Evolutionary conservation across 805 yeast genomes (phyloP), one percentile per base, ranked within the genome.

Genomic region (Starmerella stellata): DNA sequence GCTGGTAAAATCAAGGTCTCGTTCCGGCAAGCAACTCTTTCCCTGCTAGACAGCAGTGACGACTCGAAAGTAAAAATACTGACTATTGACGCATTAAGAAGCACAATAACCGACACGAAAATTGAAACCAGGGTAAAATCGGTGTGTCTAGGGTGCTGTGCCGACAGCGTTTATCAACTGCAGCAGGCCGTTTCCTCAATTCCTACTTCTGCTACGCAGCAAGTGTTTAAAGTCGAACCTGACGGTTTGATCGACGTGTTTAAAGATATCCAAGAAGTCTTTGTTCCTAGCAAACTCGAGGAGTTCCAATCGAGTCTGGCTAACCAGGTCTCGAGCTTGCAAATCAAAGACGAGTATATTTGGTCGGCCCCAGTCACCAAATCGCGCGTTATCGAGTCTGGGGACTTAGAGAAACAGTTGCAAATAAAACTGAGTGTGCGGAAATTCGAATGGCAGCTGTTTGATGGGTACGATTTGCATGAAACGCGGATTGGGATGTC

Each of bases 381-480:
- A 17, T 7, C 14, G 5, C 16, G 14, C 19, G 4, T 14, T 4
- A 21, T 19, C 28, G 21, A 9, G 5, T 14, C 13, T 13, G 14
- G 17, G 33, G 8, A 16, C 13, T 4, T 16, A 30, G 5, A 19
- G 8, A 30, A 9, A 16, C 7, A 7, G 19, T 16, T 30, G n/a
- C n/a, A 14, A 13, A n/a, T 41, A 11, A n/a, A 28, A 4, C 1
- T 39, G 2, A 43, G 41, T 23, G 42, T 50, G 20, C 47, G 18
- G 21, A 41, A 14, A 35, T 54, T 3, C 41, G 44, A 50, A 8
- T 61, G 63, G 62, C 52, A 58, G 40, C 57, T 87, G 16, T 74
- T 69, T 54, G 98, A 90, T 59, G 99, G 99, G 0, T 90, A 75
- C 52, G 96, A 90, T 50, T 83, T 95, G 92, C 69, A 68, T 39